These are phyloP conservation scores for Rhododendron ferrugineum DNA, from an alignment of 148 eudicot species.

Conservation along the genomic window DNA sequence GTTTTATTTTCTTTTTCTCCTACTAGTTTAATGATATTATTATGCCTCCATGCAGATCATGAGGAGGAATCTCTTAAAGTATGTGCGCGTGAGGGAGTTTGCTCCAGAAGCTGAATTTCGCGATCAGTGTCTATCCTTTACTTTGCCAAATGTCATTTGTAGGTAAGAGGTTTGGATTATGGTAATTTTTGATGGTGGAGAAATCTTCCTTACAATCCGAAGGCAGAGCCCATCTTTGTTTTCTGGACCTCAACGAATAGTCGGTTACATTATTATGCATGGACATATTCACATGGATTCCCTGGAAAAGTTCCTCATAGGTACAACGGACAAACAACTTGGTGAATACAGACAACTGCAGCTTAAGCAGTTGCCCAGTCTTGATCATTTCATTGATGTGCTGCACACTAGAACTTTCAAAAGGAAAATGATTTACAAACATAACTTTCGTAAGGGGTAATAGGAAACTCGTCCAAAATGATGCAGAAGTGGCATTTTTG, in stretches of 20 bases:
- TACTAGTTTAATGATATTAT: background rate
- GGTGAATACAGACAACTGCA: too few relatives aligned
- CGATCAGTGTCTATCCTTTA: slow-evolving; percentile 38
- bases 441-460: background rate
- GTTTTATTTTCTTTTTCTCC: background rate
- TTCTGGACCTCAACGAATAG: too few relatives aligned
- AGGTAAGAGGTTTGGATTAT: slow-evolving; percentile 42
- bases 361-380: too few relatives aligned
- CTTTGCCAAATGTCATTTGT: slow-evolving; percentile 85
- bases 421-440: background rate
- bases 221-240: too few relatives aligned
- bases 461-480: background rate
- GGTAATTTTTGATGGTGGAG: background rate
- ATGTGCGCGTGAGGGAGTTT: slow-evolving; percentile 74
- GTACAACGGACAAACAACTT: too few relatives aligned
- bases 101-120: slow-evolving; percentile 92
- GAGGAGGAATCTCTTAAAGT: slow-evolving; percentile 73
- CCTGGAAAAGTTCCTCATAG: too few relatives aligned
- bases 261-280: too few relatives aligned
- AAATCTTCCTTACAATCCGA: too few relatives aligned
- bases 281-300: too few relatives aligned
- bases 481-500: background rate
- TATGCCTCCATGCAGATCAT: slow-evolving; percentile 49
- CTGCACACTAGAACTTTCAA: background rate
- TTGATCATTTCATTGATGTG: too few relatives aligned